phyloP scores from a whole-genome alignment of 768 basidiomycete genomes.

The Saitozyma sp. region DNA sequence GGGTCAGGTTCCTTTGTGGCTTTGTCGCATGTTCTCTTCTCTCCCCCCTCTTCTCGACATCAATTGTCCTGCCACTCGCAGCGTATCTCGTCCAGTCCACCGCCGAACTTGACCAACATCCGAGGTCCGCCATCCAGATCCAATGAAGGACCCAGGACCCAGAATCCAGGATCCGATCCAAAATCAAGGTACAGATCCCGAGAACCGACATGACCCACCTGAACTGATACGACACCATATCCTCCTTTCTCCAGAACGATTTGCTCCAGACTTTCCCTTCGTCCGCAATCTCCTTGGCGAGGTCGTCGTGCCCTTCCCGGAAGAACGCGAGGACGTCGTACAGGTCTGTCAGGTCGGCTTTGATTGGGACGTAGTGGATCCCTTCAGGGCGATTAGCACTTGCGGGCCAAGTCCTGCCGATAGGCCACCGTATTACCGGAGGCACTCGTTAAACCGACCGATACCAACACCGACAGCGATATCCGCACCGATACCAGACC shows the following conservation, averaged over 20 bases:
- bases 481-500: not conserved
- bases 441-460: not conserved
- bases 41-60: no score
- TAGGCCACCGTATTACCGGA: no score
- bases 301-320: conserved; percentile 47
- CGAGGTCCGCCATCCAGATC: no score
- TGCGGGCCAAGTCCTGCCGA: no score
- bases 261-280: conserved; percentile 52
- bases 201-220: conserved; percentile 23
- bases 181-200: not conserved
- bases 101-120: no score
- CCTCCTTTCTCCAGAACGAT: conserved; percentile 50
- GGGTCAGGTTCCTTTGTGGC: no score
- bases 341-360: conserved; percentile 53
- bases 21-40: no score
- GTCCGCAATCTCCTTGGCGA: conserved; percentile 52
- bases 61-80: no score
- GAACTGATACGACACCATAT: conserved; percentile 52
- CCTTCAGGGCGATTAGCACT: conserved; percentile 6
- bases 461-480: not conserved
- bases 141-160: no score
- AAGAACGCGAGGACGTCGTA: conserved; percentile 53
- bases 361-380: conserved; percentile 53
- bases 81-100: no score
- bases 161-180: no score